A percentile compares a stretch with the other conserved stretches of the same genome.
Conservation (phyloP, 192 early-diverging fungal species). For the Linnemannia elongata region DNA sequence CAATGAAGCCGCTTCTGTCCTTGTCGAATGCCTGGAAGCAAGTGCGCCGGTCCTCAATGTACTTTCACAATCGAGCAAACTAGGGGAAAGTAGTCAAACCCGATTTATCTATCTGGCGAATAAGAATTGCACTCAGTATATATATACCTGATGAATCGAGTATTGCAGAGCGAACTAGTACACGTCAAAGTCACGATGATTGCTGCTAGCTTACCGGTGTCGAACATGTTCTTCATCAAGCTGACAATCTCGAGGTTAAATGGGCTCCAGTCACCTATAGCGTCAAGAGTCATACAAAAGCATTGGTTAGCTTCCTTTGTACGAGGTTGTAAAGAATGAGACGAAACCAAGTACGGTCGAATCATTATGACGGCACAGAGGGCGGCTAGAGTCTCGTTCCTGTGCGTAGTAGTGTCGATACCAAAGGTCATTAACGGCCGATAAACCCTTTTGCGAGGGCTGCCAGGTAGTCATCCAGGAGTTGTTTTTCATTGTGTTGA, state of each 20-base stretch:
- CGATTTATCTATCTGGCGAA: conserved; percentile 68
- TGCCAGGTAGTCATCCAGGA: not conserved
- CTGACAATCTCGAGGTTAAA: conserved; percentile 88
- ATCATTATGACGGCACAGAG: too few species aligned
- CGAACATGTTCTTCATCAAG: conserved; percentile 86
- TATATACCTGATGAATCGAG: too few species aligned
- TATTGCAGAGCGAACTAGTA: not conserved
- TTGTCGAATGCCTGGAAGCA: conserved; percentile 84
- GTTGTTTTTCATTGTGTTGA: not conserved
- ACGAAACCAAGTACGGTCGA: too few species aligned
- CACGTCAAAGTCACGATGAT: too few species aligned
- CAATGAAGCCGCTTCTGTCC: conserved; percentile 82
- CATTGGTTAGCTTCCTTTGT: not conserved
- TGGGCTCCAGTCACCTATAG: conserved; percentile 76
- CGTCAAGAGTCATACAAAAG: not conserved
- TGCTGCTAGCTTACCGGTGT: conserved; percentile 61
- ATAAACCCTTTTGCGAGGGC: too few species aligned
- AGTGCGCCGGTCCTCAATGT: conserved; percentile 88
- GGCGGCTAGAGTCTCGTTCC: too few species aligned
- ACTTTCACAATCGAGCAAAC: conserved; percentile 82
- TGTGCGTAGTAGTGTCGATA: too few species aligned
- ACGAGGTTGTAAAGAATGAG: not conserved
- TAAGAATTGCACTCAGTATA: not conserved
- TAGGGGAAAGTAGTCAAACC: conserved; percentile 84
- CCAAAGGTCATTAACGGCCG: too few species aligned